These are phyloP conservation scores for Pholiota molesta DNA, from an alignment of 768 basidiomycete genomes.

Conservation along the genomic window DNA sequence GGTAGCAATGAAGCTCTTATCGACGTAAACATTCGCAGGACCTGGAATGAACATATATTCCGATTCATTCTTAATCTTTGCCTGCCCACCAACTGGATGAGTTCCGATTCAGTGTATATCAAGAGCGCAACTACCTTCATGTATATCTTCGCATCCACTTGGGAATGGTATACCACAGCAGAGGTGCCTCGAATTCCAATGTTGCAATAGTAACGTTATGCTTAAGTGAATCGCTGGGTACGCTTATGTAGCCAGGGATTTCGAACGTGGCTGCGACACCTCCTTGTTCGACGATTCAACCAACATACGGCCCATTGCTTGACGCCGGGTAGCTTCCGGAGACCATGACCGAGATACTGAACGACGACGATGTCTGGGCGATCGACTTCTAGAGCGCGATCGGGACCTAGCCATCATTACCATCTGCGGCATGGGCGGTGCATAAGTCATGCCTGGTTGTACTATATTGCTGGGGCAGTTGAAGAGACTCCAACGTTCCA, in stretches of 20 bases:
- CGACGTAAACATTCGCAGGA: conserved; percentile 47
- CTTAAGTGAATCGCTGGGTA: conserved; percentile 30
- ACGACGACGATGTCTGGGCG: not conserved
- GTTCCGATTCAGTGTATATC: not conserved
- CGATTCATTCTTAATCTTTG: conserved; percentile 50
- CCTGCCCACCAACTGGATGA: conserved; percentile 24
- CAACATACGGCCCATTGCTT: not conserved
- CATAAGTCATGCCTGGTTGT: not conserved
- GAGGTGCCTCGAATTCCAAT: conserved; percentile 29
- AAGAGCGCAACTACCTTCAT: conserved; percentile 25
- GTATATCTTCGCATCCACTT: conserved; percentile 31
- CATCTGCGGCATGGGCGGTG: too few species aligned
- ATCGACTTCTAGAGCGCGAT: not conserved
- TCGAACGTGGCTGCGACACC: conserved; percentile 32
- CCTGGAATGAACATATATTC: conserved; percentile 52
- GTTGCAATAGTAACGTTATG: conserved; percentile 35
- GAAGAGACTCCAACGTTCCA: not conserved
- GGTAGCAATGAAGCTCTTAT: conserved; percentile 51
- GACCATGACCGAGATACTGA: not conserved
- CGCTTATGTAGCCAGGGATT: conserved; percentile 32
- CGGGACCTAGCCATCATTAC: not conserved
- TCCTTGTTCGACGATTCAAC: conserved; percentile 21
- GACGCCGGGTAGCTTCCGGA: too few species aligned
- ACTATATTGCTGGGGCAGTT: not conserved
- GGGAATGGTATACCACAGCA: conserved; percentile 38